phyloP scores from a whole-genome alignment of 352 stramenopile species.

The Phytopythium helicoides region DNA sequence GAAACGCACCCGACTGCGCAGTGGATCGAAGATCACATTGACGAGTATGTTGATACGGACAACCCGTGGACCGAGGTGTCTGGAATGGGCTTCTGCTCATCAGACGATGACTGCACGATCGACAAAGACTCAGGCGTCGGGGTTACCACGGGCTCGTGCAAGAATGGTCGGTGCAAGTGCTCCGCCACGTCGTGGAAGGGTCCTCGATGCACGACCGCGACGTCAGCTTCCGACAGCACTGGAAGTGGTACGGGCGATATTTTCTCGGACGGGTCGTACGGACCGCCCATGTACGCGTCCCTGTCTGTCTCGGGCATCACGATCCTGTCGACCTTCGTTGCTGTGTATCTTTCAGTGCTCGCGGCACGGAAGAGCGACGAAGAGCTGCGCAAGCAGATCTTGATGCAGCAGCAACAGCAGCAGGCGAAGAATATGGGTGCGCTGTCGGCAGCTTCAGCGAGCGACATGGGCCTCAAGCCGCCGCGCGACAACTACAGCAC shows the following conservation, averaged over 20 bases:
- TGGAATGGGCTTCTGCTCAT: constrained; percentile 29
- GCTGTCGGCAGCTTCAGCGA: constrained; percentile 5
- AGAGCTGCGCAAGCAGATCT: constrained; percentile 20
- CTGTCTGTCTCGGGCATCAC: constrained; percentile 16
- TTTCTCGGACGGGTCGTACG: too few species aligned
- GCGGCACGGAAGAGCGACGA: constrained; percentile 16
- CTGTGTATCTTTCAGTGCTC: constrained; percentile 19
- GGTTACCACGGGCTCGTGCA: constrained; percentile 35
- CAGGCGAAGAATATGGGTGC: constrained; percentile 14
- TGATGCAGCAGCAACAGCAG: constrained; percentile 5
- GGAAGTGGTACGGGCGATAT: background rate
- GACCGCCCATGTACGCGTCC: background rate
- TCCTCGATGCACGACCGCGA: constrained; percentile 34
- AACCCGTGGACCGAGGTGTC: constrained; percentile 29
- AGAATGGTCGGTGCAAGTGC: constrained; percentile 40
- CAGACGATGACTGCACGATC: constrained; percentile 39
- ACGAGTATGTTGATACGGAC: constrained; percentile 34
- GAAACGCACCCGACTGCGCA: constrained; percentile 31
- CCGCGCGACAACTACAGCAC: constrained; percentile 38
- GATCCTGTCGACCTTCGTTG: constrained; percentile 24
- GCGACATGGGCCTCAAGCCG: constrained; percentile 4
- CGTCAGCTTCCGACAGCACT: background rate
- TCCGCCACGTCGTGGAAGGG: constrained; percentile 33
- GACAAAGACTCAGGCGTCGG: background rate
- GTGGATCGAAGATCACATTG: constrained; percentile 37